Evolutionary conservation across 176 grass and related monocot genomes (phyloP), one percentile per base, ranked within the genome.

Genomic region (Oryza australiensis): DNA sequence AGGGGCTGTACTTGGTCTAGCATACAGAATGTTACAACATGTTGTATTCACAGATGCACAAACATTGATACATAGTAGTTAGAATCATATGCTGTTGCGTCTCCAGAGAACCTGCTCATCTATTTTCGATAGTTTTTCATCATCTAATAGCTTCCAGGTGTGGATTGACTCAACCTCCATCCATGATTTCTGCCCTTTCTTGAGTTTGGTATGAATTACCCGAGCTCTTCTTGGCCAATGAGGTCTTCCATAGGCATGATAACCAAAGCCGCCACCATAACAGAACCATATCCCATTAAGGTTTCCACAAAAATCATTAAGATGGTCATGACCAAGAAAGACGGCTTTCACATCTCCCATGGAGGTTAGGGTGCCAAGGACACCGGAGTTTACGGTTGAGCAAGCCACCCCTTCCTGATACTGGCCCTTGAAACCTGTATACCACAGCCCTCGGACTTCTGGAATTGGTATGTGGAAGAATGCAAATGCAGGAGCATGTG

Each of bases 401-500:
- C 93, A 98, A 32, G 93, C 89, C 78, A 98, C 88, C 45, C 73
- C 93, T 74, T 98, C 93, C 86, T 93, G 88, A 51, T 91, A 98
- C 51, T 94, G 80, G 30, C 96, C 96, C 69, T 88, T 76, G 70
- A 94, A 93, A 15, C 62, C 72, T 68, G 82, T 88, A 80, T 86
- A 91, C 90, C 96, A 95, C 18, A 98, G 63, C 2, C 72, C 86
- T 16, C 87, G 73, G 20, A 95, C 85, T 68, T 98, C 93, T 76
- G 91, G 89, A 76, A 95, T 91, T 86, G 96, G 93, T 26, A 98
- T 93, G 82, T 95, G 96, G 66, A 98, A 98, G 73, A 98, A 95
- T 40, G 89, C 41, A 29, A 98, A 64, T 40, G 87, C 88, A 8
- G 92, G 92, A 59, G 84, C 67, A 28, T 68, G 78, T 10, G 28